Percentiles rank a stretch among this genome's conserved stretches.
These are phyloP conservation scores for Rhodotorula diobovata DNA, from an alignment of 768 basidiomycete genomes.

Conservation along the genomic window DNA sequence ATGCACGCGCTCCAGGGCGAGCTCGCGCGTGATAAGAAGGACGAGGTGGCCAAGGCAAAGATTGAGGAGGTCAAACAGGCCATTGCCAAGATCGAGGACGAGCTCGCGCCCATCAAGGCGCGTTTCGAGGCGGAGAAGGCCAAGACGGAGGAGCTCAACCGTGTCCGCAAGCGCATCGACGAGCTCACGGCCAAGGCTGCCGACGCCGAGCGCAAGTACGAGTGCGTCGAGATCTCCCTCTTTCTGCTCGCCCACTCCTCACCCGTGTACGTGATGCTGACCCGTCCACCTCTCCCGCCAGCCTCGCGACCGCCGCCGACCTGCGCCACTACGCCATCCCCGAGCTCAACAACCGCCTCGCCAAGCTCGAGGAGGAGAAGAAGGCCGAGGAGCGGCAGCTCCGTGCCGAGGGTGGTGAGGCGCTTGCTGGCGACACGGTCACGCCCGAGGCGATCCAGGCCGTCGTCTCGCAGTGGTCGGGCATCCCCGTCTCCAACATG, in stretches of 20 bases:
- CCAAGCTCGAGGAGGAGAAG: slow-evolving; percentile 61
- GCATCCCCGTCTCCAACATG: slow-evolving; percentile 66
- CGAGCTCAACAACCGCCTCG: slow-evolving; percentile 61
- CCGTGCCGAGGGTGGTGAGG: slow-evolving; percentile 38
- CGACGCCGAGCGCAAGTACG: slow-evolving; percentile 80
- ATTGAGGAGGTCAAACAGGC: slow-evolving; percentile 63
- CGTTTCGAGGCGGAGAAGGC: slow-evolving; percentile 41
- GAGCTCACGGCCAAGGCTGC: slow-evolving; percentile 86
- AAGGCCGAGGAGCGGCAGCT: slow-evolving; percentile 58
- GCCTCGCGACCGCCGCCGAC: slow-evolving; percentile 67
- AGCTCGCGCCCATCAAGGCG: slow-evolving; percentile 51
- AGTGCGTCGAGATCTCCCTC: slow-evolving; percentile 37
- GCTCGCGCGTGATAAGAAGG: slow-evolving; percentile 69
- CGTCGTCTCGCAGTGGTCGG: slow-evolving; percentile 89
- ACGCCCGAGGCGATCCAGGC: slow-evolving; percentile 76
- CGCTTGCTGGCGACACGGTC: slow-evolving; percentile 44
- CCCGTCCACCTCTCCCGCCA: slow-evolving; percentile 39
- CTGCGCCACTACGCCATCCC: slow-evolving; percentile 88
- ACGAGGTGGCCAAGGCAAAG: slow-evolving; percentile 75
- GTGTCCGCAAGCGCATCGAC: slow-evolving; percentile 74
- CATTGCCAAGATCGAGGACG: slow-evolving; percentile 59
- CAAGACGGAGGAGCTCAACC: slow-evolving; percentile 61
- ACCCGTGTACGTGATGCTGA: slow-evolving; percentile 13
- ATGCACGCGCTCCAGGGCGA: slow-evolving; percentile 74
- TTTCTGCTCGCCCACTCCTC: neutral